These are phyloP conservation scores for Yarrowia deformans DNA, from an alignment of 805 yeast genomes.

Conservation along the genomic window DNA sequence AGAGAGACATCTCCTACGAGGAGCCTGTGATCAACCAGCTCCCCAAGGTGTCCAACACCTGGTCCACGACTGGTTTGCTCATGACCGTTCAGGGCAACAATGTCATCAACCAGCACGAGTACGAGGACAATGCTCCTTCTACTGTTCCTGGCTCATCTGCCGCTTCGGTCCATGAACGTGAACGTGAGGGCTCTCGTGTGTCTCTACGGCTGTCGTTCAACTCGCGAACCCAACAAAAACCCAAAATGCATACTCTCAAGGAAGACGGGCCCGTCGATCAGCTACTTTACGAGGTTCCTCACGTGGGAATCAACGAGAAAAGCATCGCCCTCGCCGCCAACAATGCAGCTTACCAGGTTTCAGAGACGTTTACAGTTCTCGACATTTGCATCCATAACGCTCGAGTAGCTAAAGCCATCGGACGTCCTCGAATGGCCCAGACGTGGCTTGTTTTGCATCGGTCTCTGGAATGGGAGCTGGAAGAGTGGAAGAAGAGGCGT, in stretches of 20 bases:
- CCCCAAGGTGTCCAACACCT: slow-evolving; percentile 60
- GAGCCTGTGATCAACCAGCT: slow-evolving; percentile 59
- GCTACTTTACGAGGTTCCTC: slow-evolving; percentile 28
- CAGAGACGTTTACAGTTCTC: slow-evolving; percentile 3
- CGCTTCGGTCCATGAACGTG: slow-evolving; percentile 39
- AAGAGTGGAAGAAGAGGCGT: slow-evolving; percentile 20
- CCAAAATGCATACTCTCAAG: slow-evolving; percentile 4
- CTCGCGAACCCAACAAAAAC: slow-evolving; percentile 6
- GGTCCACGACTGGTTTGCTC: slow-evolving; percentile 65
- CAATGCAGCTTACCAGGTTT: background rate
- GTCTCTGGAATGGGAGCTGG: slow-evolving; percentile 53
- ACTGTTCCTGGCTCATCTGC: slow-evolving; percentile 14
- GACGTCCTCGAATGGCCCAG: slow-evolving; percentile 63
- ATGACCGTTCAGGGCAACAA: slow-evolving; percentile 59
- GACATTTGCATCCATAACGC: slow-evolving; percentile 37
- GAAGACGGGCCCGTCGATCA: slow-evolving; percentile 25
- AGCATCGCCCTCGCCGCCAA: slow-evolving; percentile 16
- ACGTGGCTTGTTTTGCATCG: slow-evolving; percentile 66
- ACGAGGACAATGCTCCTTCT: background rate
- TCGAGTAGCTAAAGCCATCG: slow-evolving; percentile 51
- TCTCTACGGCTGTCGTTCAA: slow-evolving; percentile 18
- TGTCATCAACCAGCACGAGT: background rate
- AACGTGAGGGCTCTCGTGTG: slow-evolving; percentile 1
- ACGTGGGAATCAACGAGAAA: slow-evolving; percentile 27
- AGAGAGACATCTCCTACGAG: slow-evolving; percentile 57